These are phyloP conservation scores for Besnoitia besnoiti DNA, from an alignment of 169 alveolate species.

Conservation along the genomic window DNA sequence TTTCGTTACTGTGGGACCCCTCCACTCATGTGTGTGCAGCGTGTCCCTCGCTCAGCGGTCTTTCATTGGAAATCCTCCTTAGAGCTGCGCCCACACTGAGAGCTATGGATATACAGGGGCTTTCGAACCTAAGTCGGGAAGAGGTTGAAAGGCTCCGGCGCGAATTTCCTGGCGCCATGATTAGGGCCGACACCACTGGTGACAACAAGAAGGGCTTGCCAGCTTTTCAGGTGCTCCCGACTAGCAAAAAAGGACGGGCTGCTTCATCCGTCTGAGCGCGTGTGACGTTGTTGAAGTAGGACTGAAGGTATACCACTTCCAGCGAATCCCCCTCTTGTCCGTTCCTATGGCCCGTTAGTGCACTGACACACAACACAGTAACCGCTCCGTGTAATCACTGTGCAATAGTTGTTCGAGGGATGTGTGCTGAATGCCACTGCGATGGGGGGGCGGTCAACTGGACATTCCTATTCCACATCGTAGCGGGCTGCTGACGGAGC, in stretches of 20 bases:
- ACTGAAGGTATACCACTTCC: no score
- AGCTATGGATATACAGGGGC: background rate
- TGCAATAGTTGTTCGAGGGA: no score
- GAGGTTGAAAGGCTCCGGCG: background rate
- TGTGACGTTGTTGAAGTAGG: no score
- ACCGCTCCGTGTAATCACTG: no score
- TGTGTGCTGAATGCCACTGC: no score
- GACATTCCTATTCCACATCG: background rate
- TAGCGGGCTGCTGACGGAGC: background rate
- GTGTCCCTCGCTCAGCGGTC: background rate
- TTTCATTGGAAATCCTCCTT: background rate
- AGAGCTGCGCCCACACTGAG: background rate
- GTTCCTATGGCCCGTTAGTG: no score
- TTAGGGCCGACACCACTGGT: background rate
- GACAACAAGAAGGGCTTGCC: background rate
- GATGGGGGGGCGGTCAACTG: no score
- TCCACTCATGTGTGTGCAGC: constrained; percentile 1
- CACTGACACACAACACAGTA: no score
- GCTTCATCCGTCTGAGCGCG: no score
- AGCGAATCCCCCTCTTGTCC: no score
- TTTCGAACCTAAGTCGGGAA: background rate
- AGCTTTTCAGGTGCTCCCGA: constrained; percentile 18
- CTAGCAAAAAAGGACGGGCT: constrained; percentile 20
- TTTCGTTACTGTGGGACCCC: background rate
- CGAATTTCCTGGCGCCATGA: background rate